Percentiles rank a stretch among this genome's conserved stretches.
phyloP scores from a whole-genome alignment of 805 yeast species.

The Peterozyma xylosa region DNA sequence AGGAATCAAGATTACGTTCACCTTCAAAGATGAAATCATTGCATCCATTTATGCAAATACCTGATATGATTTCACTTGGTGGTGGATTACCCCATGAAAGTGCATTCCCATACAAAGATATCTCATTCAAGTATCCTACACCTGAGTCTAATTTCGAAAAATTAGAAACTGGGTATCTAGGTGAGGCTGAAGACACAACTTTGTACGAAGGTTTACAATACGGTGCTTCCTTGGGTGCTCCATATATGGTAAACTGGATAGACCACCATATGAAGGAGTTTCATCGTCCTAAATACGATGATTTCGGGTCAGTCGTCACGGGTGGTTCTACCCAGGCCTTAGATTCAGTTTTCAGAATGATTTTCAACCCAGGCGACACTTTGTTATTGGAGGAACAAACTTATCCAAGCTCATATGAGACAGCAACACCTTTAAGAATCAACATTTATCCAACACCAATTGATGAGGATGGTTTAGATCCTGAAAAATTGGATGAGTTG shows the following conservation, averaged over 20 bases:
- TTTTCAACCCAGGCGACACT: slow-evolving; percentile 74
- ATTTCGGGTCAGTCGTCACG: slow-evolving; percentile 68
- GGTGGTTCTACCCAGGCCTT: slow-evolving; percentile 89
- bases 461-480: slow-evolving; percentile 74
- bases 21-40: no score
- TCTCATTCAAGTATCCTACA: slow-evolving; percentile 21
- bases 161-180: no score
- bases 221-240: slow-evolving; percentile 40
- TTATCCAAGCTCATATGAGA: slow-evolving; percentile 79
- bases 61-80: no score
- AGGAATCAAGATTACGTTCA: no score
- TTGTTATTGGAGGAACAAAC: slow-evolving; percentile 76
- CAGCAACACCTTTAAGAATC: slow-evolving; percentile 24
- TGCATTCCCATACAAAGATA: slow-evolving; percentile 16
- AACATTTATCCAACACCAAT: slow-evolving; percentile 65
- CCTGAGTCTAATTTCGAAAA: slow-evolving; percentile 27
- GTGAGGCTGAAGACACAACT: slow-evolving; percentile 15
- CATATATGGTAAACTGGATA: slow-evolving; percentile 31
- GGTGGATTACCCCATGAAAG: no score
- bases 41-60: no score
- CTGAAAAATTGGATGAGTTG: slow-evolving; percentile 55
- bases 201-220: slow-evolving; percentile 45
- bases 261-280: slow-evolving; percentile 32
- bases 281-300: slow-evolving; percentile 36
- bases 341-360: slow-evolving; percentile 76